phyloP scores from a whole-genome alignment of 164 flowering plant species.

The Kalanchoe fedtschenkoi region DNA sequence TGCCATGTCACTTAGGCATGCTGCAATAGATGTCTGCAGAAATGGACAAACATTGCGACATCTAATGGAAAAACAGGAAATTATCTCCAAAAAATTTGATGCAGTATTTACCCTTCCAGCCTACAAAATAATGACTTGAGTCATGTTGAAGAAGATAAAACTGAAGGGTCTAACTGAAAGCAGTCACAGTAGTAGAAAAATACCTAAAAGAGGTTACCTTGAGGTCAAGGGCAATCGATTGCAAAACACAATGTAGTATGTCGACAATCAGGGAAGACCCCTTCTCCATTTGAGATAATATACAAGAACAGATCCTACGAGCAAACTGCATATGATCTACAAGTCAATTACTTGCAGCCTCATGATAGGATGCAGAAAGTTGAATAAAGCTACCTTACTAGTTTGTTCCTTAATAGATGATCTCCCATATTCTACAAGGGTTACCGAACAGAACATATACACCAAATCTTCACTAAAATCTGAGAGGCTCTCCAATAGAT shows the following conservation, averaged over 20 bases:
- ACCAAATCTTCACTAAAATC: slow-evolving; percentile 34
- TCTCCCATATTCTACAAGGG: slow-evolving; percentile 37
- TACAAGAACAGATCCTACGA: slow-evolving; percentile 38
- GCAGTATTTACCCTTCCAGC: slow-evolving; percentile 18
- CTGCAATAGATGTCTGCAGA: slow-evolving; percentile 24
- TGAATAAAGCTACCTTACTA: slow-evolving; percentile 34
- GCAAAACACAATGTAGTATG: slow-evolving; percentile 29
- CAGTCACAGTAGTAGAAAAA: neutral
- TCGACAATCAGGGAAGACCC: slow-evolving; percentile 20
- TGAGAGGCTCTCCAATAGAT: slow-evolving; percentile 27
- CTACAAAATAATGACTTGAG: slow-evolving; percentile 24
- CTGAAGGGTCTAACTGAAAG: neutral
- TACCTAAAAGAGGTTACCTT: slow-evolving; percentile 30
- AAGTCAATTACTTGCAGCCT: neutral
- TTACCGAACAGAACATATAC: slow-evolving; percentile 21
- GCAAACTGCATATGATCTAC: slow-evolving; percentile 35
- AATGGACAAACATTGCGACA: slow-evolving; percentile 25
- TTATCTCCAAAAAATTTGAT: slow-evolving; percentile 45
- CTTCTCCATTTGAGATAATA: slow-evolving; percentile 23
- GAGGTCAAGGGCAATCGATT: slow-evolving; percentile 23
- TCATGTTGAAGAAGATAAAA: neutral
- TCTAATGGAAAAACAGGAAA: slow-evolving; percentile 46
- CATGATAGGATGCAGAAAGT: neutral
- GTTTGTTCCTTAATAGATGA: slow-evolving; percentile 41
- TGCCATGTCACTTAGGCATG: slow-evolving; percentile 24